A percentile compares a stretch with the other conserved stretches of the same genome.
Conservation (phyloP, 192 early-diverging fungal species). For the Polychytrium aggregatum region DNA sequence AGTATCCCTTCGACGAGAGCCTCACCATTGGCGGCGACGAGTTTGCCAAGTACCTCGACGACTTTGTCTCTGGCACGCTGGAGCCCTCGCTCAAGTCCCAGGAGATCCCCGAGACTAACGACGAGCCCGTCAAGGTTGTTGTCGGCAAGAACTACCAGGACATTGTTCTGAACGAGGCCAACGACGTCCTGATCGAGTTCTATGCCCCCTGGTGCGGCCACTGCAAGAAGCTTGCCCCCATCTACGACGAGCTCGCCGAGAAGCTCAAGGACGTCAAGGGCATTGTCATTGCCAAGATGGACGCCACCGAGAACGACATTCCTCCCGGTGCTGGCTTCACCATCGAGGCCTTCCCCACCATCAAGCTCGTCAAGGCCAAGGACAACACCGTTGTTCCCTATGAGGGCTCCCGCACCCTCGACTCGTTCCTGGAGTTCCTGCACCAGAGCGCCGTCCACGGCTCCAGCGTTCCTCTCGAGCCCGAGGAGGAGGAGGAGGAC, state of each 20-base stretch:
- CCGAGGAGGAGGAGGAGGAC: too few species aligned
- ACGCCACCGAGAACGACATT: constrained; percentile 89
- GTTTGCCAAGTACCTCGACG: constrained; percentile 58
- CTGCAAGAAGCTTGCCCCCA: constrained; percentile 55
- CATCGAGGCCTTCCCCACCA: constrained; percentile 88
- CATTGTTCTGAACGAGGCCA: constrained; percentile 71
- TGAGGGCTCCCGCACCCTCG: constrained; percentile 68
- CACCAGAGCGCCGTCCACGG: constrained; percentile 44
- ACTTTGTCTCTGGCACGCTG: constrained; percentile 55
- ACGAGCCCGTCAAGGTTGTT: constrained; percentile 80
- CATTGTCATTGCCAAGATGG: constrained; percentile 87
- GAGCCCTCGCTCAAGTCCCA: constrained; percentile 72
- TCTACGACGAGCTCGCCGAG: constrained; percentile 74
- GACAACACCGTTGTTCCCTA: constrained; percentile 72
- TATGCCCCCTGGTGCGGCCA: constrained; percentile 62
- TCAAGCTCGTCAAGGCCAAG: constrained; percentile 81
- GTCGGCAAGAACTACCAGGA: constrained; percentile 74
- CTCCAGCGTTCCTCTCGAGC: too few species aligned
- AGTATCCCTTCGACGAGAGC: constrained; percentile 77
- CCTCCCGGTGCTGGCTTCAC: constrained; percentile 57
- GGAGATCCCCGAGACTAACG: constrained; percentile 70
- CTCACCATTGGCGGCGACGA: constrained; percentile 44
- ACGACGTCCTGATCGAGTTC: constrained; percentile 90
- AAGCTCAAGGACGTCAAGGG: constrained; percentile 34
- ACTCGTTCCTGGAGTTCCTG: constrained; percentile 68